Conservation (phyloP, 1,284 basidiomycete species). For the Ganoderma boninense region DNA sequence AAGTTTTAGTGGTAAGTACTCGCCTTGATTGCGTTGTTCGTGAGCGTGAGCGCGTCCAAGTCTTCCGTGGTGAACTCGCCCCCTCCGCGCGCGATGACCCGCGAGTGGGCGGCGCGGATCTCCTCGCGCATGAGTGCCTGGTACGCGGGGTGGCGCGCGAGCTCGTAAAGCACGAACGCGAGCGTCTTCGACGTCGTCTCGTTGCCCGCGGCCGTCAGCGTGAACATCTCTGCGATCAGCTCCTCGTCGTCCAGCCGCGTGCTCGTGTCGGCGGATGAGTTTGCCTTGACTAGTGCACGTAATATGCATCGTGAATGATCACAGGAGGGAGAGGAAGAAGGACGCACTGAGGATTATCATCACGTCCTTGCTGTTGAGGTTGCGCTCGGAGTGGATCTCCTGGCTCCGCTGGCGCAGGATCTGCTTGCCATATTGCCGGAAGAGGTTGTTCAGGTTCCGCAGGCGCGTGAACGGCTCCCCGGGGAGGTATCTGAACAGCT, state of each 20-base stretch:
- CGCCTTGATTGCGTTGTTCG: conserved; percentile 29
- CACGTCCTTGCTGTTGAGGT: conserved; percentile 41
- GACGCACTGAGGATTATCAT: conserved; percentile 51
- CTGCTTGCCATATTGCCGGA: conserved; percentile 32
- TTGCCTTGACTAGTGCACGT: conserved; percentile 55
- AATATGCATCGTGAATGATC: conserved; percentile 5
- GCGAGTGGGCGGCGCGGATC: conserved; percentile 33
- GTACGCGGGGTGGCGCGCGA: conserved; percentile 39
- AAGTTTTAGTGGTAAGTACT: background rate
- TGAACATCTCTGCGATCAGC: conserved; percentile 58
- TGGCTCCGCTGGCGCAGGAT: conserved; percentile 32
- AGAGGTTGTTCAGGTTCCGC: conserved; percentile 30
- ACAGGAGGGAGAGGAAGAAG: too few species aligned
- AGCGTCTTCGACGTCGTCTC: conserved; percentile 36
- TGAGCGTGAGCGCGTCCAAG: conserved; percentile 39
- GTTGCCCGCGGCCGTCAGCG: conserved; percentile 41
- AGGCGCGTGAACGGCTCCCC: conserved; percentile 37
- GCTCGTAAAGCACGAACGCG: conserved; percentile 41
- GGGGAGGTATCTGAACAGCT: conserved; percentile 38
- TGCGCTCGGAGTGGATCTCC: conserved; percentile 20
- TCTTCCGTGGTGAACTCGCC: conserved; percentile 40
- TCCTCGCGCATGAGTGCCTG: conserved; percentile 40
- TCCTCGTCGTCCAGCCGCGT: conserved; percentile 56
- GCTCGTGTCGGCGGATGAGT: conserved; percentile 52
- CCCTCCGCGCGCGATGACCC: conserved; percentile 33